These are phyloP conservation scores for Fusarium armeniacum DNA, from an alignment of 2,329 filamentous ascomycete species.

Conservation along the genomic window DNA sequence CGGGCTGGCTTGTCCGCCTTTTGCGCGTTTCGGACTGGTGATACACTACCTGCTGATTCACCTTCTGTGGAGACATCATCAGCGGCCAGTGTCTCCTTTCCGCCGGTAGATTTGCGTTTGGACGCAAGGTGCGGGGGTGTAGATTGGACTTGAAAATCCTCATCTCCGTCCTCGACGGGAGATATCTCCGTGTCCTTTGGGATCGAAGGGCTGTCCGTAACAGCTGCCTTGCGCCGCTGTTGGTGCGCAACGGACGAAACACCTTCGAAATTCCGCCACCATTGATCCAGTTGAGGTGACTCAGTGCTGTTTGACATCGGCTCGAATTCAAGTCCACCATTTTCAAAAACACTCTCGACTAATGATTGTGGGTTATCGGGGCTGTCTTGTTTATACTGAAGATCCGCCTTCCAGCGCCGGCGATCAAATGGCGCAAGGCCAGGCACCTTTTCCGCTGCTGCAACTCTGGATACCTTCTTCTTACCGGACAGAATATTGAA, in stretches of 20 bases:
- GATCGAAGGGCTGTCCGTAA: conserved; percentile 26
- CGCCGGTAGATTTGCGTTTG: conserved; percentile 42
- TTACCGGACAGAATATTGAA: conserved; percentile 66
- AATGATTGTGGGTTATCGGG: conserved; percentile 55
- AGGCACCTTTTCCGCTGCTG: conserved; percentile 64
- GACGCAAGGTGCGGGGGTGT: conserved; percentile 59
- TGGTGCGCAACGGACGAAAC: conserved; percentile 46
- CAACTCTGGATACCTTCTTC: conserved; percentile 60
- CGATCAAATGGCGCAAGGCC: conserved; percentile 66
- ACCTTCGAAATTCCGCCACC: conserved; percentile 63
- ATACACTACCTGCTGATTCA: conserved; percentile 35
- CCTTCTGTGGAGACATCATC: conserved; percentile 55
- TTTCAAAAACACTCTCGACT: conserved; percentile 60
- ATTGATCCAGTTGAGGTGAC: conserved; percentile 59
- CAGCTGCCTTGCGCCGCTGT: conserved; percentile 32
- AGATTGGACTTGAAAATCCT: conserved; percentile 66
- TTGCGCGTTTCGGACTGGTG: conserved; percentile 22
- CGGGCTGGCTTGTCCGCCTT: conserved; percentile 36
- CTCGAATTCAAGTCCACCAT: conserved; percentile 51
- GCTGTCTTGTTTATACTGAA: conserved; percentile 43
- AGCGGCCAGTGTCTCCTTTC: conserved; percentile 21
- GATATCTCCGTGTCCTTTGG: conserved; percentile 41
- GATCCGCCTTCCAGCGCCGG: conserved; percentile 55
- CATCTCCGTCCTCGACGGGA: conserved; percentile 58
- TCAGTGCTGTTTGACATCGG: conserved; percentile 51